These are phyloP conservation scores for Zygoascus ofunaensis DNA, from an alignment of 805 yeast genomes.

Conservation along the genomic window DNA sequence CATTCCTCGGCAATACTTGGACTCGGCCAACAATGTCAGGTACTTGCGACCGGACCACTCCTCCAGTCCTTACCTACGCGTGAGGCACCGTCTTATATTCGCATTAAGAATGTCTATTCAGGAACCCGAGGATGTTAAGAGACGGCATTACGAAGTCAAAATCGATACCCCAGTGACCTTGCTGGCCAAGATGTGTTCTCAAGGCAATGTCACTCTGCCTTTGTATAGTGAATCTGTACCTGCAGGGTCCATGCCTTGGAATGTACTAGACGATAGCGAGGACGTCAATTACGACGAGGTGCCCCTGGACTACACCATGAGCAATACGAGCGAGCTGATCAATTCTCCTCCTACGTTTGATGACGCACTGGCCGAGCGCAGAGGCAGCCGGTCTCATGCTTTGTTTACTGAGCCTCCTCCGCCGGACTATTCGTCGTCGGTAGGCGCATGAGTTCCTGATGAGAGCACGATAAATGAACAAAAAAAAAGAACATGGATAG, in stretches of 20 bases:
- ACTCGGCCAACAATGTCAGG: conserved; percentile 1
- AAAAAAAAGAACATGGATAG: too few species aligned
- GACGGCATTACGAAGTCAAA: conserved; percentile 88
- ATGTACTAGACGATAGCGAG: background rate
- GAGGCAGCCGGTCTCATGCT: background rate
- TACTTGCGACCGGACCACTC: conserved; percentile 66
- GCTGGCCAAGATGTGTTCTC: conserved; percentile 30
- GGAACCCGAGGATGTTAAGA: conserved; percentile 39
- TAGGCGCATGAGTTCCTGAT: background rate
- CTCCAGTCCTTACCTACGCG: conserved; percentile 63
- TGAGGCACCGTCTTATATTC: conserved; percentile 92
- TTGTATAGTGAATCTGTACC: conserved; percentile 14
- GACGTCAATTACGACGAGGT: background rate
- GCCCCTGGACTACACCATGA: background rate
- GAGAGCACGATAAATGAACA: too few species aligned
- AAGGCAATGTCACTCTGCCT: conserved; percentile 26
- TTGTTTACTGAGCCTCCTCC: conserved; percentile 8
- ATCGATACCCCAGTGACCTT: conserved; percentile 92
- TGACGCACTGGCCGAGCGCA: conserved; percentile 8
- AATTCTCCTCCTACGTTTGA: conserved; percentile 10
- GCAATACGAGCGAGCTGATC: background rate
- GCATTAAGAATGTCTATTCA: conserved; percentile 66
- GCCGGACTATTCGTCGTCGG: conserved; percentile 11
- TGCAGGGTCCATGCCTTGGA: background rate
- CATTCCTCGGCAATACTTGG: conserved; percentile 2